Evolutionary conservation across 345 rosid species (phyloP), one percentile per base, ranked within the genome.

Genomic region (Angophora floribunda): DNA sequence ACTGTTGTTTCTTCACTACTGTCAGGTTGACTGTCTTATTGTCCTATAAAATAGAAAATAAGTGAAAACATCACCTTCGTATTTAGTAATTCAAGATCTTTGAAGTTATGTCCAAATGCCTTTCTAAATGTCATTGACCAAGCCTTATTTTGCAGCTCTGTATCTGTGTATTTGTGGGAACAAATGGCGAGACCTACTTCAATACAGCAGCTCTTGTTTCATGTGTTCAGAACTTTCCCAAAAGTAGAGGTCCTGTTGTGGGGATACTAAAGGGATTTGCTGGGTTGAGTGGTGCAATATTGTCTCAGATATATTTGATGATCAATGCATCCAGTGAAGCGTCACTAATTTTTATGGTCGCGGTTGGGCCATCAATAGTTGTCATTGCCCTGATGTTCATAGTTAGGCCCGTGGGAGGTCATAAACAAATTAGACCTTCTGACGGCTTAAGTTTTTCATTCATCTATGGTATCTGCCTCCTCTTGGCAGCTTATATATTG

Each of bases 191-290:
- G 92, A 97, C 99, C 22, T 97, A 94, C 94, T 96, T 91, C 96
- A 97, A 97, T 88, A 96, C 99, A 52, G 96, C 91, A 30, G 89
- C 98, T 59, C 93, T 96, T 6, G 98, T 97, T 82, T 97, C 99
- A 44, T 95, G 97, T 24, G 95, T 97, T 26, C 98, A 94, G 90
- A 97, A 96, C 94, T 95, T 97, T 91, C 99, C 98, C 13, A 95
- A 92, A 90, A 94, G 92, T 89, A 91, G 98, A 53, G 98, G 98
- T 78, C 97, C 97, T 70, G 92, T 96, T 28, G 98, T 97, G 21
- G 99, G 99, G 57, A 94, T 97, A 52, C 92, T 96, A 47, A 96
- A 97, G 91, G 99, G 98, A 28, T 97, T 96, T 89, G 96, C 99
- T 13, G 99, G 99, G 47, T 91, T 96, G 90, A 94, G 98, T 85